phyloP scores from a whole-genome alignment of 495 filamentous ascomycete species.

The Hypoxylon cercidicola region DNA sequence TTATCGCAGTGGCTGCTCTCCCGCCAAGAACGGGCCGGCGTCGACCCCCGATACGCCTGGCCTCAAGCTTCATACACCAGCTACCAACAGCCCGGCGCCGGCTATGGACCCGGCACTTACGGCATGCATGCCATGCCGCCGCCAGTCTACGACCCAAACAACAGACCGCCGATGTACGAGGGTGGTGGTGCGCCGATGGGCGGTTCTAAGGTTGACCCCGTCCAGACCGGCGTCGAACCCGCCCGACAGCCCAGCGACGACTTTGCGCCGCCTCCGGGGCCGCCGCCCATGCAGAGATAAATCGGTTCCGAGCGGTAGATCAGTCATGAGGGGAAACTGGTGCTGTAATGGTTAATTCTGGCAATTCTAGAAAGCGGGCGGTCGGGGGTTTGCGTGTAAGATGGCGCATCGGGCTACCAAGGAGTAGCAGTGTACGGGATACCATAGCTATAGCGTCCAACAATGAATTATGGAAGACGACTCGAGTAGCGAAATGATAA shows the following conservation, averaged over 20 bases:
- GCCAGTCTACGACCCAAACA: constrained; percentile 59
- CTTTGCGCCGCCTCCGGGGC: constrained; percentile 57
- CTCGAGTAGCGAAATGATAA: no score
- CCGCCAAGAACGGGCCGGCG: constrained; percentile 61
- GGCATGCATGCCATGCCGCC: constrained; percentile 70
- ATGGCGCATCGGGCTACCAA: no score
- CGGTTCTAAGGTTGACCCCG: constrained; percentile 66
- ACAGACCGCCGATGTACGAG: constrained; percentile 64
- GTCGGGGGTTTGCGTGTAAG: constrained; percentile 1
- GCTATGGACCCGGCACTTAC: constrained; percentile 51
- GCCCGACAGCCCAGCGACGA: constrained; percentile 44
- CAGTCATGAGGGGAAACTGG: neutral
- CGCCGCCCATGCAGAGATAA: constrained; percentile 53
- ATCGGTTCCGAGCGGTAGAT: constrained; percentile 31
- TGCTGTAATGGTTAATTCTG: neutral
- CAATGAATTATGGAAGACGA: no score
- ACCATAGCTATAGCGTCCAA: no score
- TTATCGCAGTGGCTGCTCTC: constrained; percentile 70
- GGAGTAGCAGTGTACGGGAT: no score
- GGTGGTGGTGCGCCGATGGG: constrained; percentile 58
- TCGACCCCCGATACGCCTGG: constrained; percentile 62
- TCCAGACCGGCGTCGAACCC: constrained; percentile 54
- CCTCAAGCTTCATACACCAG: constrained; percentile 50
- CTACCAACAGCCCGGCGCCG: constrained; percentile 40
- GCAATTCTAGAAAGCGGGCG: neutral